These are phyloP conservation scores for Eutrema yunnanense DNA, from an alignment of 345 rosid species.

Conservation along the genomic window DNA sequence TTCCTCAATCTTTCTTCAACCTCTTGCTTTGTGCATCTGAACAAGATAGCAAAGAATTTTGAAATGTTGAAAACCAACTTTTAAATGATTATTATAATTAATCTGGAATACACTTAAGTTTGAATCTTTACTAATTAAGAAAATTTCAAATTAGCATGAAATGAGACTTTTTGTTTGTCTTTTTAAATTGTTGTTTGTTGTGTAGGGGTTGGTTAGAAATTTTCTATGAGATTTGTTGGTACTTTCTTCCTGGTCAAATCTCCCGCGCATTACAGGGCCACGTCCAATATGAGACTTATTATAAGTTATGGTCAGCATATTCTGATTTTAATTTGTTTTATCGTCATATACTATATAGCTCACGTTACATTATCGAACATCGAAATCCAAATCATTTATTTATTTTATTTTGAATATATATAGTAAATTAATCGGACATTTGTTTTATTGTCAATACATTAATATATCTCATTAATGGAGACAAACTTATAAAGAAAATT, in stretches of 20 bases:
- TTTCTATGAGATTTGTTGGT: not conserved
- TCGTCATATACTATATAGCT: not conserved
- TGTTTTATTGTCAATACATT: no score
- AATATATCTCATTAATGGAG: no score
- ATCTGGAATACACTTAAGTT: not conserved
- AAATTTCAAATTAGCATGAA: constrained; percentile 14
- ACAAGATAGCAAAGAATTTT: not conserved
- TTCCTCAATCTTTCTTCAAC: not conserved
- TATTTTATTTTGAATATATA: not conserved
- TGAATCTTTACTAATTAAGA: not conserved
- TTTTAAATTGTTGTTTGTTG: not conserved
- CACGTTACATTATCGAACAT: no score
- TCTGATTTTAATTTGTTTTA: not conserved
- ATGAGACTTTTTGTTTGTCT: constrained; percentile 1
- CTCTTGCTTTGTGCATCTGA: not conserved
- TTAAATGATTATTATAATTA: not conserved
- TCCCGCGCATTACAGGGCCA: constrained; percentile 15
- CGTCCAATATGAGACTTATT: constrained; percentile 6
- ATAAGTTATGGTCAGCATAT: not conserved
- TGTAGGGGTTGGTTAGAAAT: not conserved
- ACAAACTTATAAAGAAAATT: no score
- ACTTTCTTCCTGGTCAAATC: constrained; percentile 14
- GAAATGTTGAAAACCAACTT: constrained; percentile 1
- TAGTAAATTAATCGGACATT: not conserved
- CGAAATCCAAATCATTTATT: not conserved